Conservation (phyloP, 768 basidiomycete genomes). For the Udeniomyces megalosporus region DNA sequence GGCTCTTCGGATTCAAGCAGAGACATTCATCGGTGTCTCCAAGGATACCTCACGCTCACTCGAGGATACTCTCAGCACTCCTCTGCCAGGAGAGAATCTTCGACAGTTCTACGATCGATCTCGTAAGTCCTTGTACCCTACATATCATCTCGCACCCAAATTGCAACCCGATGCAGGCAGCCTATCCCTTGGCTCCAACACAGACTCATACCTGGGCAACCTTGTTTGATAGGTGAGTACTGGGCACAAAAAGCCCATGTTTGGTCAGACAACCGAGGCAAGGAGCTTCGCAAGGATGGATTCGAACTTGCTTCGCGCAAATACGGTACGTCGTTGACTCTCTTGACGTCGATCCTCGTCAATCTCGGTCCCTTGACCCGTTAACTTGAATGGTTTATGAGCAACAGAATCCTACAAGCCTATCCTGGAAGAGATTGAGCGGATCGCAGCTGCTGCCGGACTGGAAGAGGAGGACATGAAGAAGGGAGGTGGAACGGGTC, state of each 20-base stretch:
- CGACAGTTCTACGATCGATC: conserved; percentile 69
- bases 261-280: conserved; percentile 49
- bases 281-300: conserved; percentile 58
- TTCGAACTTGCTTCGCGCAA: conserved; percentile 58
- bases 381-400: background rate
- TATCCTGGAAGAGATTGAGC: conserved; percentile 62
- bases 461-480: conserved; percentile 69
- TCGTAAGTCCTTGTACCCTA: conserved; percentile 35
- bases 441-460: conserved; percentile 65
- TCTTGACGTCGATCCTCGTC: background rate
- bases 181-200: too few relatives aligned
- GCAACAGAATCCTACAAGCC: conserved; percentile 62
- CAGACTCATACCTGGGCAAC: background rate
- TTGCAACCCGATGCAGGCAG: too few relatives aligned
- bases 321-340: conserved; percentile 40
- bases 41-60: conserved; percentile 37
- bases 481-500: conserved; percentile 37
- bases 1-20: conserved; percentile 35
- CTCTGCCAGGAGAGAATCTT: conserved; percentile 66
- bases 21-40: conserved; percentile 46
- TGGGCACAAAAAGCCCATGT: conserved; percentile 60
- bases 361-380: background rate
- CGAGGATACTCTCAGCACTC: conserved; percentile 62
- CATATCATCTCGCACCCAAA: background rate
- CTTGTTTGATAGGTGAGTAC: conserved; percentile 42